Percentiles rank a stretch among this genome's conserved stretches.
phyloP scores from a whole-genome alignment of 2,329 filamentous ascomycete species.

The Magnaporthales sp. region DNA sequence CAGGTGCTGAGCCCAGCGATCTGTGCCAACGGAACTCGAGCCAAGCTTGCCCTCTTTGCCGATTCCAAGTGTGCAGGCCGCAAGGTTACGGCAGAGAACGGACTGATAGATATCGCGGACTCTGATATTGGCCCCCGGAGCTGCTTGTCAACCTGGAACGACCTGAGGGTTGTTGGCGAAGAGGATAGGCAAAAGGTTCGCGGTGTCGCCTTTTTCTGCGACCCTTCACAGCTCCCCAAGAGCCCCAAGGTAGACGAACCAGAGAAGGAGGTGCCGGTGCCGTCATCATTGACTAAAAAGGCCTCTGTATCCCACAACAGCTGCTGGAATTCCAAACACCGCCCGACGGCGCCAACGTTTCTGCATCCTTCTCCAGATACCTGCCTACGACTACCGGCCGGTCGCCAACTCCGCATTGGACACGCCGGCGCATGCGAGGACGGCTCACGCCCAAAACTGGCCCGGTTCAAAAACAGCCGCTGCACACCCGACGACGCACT shows the following conservation, averaged over 20 bases:
- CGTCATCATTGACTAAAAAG: neutral
- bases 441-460: neutral
- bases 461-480: neutral
- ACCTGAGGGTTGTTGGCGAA: neutral
- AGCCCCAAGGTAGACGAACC: neutral
- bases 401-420: neutral
- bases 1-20: neutral
- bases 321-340: neutral
- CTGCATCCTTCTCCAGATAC: neutral
- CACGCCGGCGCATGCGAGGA: neutral
- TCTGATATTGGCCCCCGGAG: neutral
- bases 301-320: neutral
- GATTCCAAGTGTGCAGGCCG: neutral
- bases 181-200: neutral
- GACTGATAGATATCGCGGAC: neutral
- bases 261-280: neutral
- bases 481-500: neutral
- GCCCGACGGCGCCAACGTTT: neutral
- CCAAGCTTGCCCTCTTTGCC: neutral
- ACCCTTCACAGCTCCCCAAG: neutral
- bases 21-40: neutral
- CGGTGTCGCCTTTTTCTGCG: neutral
- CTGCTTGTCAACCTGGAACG: neutral
- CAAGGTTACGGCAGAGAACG: neutral
- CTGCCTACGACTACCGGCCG: neutral